Evolutionary conservation across 2,329 filamentous ascomycete genomes (phyloP), one percentile per base, ranked within the genome.

Genomic region (Claviceps digitariae): DNA sequence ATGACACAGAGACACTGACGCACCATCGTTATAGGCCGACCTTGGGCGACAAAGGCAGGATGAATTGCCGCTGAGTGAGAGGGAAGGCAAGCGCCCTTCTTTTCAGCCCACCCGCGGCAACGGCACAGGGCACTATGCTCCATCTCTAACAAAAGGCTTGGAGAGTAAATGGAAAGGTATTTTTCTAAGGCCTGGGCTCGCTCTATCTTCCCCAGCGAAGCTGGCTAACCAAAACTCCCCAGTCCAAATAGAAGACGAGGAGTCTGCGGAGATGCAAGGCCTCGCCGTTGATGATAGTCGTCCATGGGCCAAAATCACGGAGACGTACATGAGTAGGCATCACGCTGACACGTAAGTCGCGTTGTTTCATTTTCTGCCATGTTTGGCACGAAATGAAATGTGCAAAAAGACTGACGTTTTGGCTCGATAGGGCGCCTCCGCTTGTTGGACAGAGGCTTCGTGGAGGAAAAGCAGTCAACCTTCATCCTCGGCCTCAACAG

Each of bases 181-280:
- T 48, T 25, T 38, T 7, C 36, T 45, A 25, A 7, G 15, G 2
- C 4, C 8, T 36, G 13, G 12, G 5, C 20, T 27, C 7, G 8
- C 21, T 47, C n/a, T 7, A 7, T 9, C 10, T 4, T 3, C 25
- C 31, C 12, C 5, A 15, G 23, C 12, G 5, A 12, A 2, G 2
- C 23, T 34, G 17, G 15, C 50, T 57, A 23, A 58, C 45, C 3
- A 40, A 6, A 15, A 21, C 2, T 31, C 15, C 3, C 25, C 40
- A 63, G 61, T 55, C 2, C 27, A 52, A 17, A 57, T 62, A 13
- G 23, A 55, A 3, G 61, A 63, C 21, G 58, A 59, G 21, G 61
- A 63, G 25, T 55, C 61, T 2, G 52, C 55, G 13, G 56, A 61
- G 46, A 57, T 62, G 48, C 41, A 60, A 34, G 61, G 61, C 17